Base-by-base conservation (phyloP, 2,329 filamentous ascomycete species). In the Penicillium expansum region DNA sequence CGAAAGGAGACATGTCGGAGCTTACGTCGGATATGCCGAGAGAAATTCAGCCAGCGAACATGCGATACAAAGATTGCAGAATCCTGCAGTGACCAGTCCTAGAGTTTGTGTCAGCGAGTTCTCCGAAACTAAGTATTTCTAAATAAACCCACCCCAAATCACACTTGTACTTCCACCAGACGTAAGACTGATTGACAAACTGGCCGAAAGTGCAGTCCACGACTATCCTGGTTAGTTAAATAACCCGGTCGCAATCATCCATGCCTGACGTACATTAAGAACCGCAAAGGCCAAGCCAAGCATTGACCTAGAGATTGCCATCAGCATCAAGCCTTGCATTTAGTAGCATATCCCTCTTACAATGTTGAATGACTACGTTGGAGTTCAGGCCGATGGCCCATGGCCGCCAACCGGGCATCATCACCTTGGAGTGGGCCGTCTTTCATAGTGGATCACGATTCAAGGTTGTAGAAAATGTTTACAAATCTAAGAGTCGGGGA, bases 161-260 rank as follows among this genome's bases (percentile, higher is more conserved):
- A 91, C 86, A 48, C 86, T 82, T 8, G 83, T 86, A 11, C 87
- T 83, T 0, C 89, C 89, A 30, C 89, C 89, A n/a, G 84, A 87
- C 0, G 88, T 87, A 32, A 92, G 76, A 8, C 84, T 83, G 9
- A 87, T 76, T 3, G 80, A 82, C 48, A 86, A 70, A 42, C 81
- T 84, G 1, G 83, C 79, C 8, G 82, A 82, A 5, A 86, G 74
- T 4, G 83, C 83, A 2, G 83, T 85, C 83, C 83, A 86, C 2
- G 82, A 83, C 71, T 72, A 47, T 24, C 38, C 20, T 29, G 13
- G 50, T 64, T 48, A 66, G 55, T 18, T 39, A 22, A 41, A 39
- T 18, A 9, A 7, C 45, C 18, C 35, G 35, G 16, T 30, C 10
- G 41, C n/a, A 45, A 24, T 5, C 7, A 24, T 5, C 7, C 37